Evolutionary conservation across 768 basidiomycete species (phyloP), one percentile per base, ranked within the genome.

Genomic region (Leccinum disarticulatum): DNA sequence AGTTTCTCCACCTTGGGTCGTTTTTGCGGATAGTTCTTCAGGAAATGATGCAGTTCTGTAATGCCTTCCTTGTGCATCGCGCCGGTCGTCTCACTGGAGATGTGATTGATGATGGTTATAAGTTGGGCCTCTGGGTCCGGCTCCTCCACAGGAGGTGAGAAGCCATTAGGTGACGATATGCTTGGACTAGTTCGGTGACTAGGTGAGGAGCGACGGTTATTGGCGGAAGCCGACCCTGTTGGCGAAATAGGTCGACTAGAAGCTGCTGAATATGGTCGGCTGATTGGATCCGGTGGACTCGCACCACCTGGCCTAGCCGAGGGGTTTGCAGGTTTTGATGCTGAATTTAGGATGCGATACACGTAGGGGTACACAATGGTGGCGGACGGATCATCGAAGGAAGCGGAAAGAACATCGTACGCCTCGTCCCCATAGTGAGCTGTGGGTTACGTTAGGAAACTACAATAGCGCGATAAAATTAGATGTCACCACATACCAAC

Each of bases 381-480:
- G n/a, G 91, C 93, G 6, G 94, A 95, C n/a, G 94, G 91, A 70
- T 95, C 93, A 64, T 96, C 95, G 67, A 98, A 97, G 10, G 95
- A 88, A 46, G 84, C 84, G 2, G 92, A 90, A 33, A 99, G 83
- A 50, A 95, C 76, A 68, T 98, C 95, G 66, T 98, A 98, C 0
- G 95, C 87, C 55, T 90, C 88, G 60, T 93, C 93, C 27, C 88
- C 91, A 68, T 91, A 88, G 66, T 93, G 88, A 36, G 88, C 92
- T 90, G 17, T 51, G 49, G 3, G 48, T 53, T 33, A 38, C 17
- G 41, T 69, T 38, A 74, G 66, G 59, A 66, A 61, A 64, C 43
- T 10, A 58, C 47, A 38, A 57, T 38, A 36, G 49, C 57, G 19
- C 60, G 48, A 46, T 54, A 15, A 56, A 52, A 48, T 49, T 25